These are phyloP conservation scores for Xylaria nigripes DNA, from an alignment of 495 filamentous ascomycete species.

Conservation along the genomic window DNA sequence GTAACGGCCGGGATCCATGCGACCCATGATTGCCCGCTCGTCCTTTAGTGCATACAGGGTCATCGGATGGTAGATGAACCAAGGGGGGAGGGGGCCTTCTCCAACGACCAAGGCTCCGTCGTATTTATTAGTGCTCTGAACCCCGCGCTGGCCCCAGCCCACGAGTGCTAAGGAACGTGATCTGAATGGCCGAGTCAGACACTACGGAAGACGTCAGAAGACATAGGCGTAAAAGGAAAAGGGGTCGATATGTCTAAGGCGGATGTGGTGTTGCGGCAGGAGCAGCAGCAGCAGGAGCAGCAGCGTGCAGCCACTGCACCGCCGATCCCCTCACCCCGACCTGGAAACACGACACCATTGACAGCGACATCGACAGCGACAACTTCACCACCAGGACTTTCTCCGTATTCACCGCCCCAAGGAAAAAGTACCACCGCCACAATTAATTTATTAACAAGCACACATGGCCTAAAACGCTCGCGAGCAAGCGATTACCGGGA, in stretches of 20 bases:
- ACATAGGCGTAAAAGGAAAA: conserved; percentile 24
- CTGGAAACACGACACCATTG: conserved; percentile 2
- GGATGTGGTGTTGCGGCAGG: conserved; percentile 20
- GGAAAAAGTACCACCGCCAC: conserved; percentile 6
- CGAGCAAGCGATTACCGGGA: conserved; percentile 25
- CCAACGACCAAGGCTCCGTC: conserved; percentile 6
- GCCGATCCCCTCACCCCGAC: conserved; percentile 23
- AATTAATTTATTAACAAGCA: conserved; percentile 4
- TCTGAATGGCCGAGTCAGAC: conserved; percentile 29
- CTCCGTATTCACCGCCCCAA: conserved; percentile 6
- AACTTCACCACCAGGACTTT: neutral
- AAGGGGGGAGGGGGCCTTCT: neutral
- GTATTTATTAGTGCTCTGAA: conserved; percentile 27
- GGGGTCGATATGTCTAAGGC: conserved; percentile 28
- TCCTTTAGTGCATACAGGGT: neutral
- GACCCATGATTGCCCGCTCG: neutral
- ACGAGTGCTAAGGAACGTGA: conserved; percentile 20
- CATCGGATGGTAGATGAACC: neutral
- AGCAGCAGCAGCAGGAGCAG: neutral
- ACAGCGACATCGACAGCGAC: conserved; percentile 9
- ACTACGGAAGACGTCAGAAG: conserved; percentile 24
- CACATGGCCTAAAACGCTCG: conserved; percentile 25
- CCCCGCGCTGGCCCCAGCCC: conserved; percentile 26
- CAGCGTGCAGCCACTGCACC: conserved; percentile 15
- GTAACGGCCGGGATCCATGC: conserved; percentile 9